Evolutionary conservation across 768 basidiomycete genomes (phyloP), one percentile per base, ranked within the genome.

Genomic region (Suillus americanus): DNA sequence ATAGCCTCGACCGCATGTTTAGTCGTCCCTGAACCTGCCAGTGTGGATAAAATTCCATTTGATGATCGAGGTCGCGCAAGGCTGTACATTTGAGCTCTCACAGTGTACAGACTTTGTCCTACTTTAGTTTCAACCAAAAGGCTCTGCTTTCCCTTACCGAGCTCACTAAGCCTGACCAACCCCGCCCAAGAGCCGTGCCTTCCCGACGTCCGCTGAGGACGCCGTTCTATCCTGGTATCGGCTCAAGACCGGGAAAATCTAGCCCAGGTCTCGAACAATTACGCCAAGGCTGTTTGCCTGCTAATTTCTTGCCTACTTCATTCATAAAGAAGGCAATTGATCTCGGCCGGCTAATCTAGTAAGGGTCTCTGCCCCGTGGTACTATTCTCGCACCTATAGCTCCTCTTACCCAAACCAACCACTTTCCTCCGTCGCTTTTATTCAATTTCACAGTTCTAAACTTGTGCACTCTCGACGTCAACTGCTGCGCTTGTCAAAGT

Each of bases 261-360:
- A 60, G 69, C 74, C 69, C 71, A 65, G 65, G 59, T 71, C 73
- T 69, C 62, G 64, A 40, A 40, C 56, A 59, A 3, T 38, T 40
- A 18, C 30, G 28, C 50, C 50, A 33, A 62, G 62, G 62, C 57
- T 59, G 57, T 59, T 59, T 59, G 33, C 33, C 40, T 30, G 33
- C 23, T 60, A 57, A 30, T 20, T 60, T 67, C 70, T 72, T 68
- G 46, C 43, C 28, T 53, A 40, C 61, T 62, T 53, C 62, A 41
- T 68, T 67, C 62, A 72, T 74, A 71, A 69, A 56, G 41, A 61
- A 35, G 69, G 63, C 57, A 60, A 63, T 69, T 64, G 56, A 70
- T 72, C 64, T 70, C 64, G 61, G 54, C 23, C 64, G 63, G 62
- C 64, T 69, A 60, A 60, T 66, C 56, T 56, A 68, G 61, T 50